Evolutionary conservation across 371 early-diverging fungal species (phyloP), one percentile per base, ranked within the genome.

Genomic region (Mortierella sp.): DNA sequence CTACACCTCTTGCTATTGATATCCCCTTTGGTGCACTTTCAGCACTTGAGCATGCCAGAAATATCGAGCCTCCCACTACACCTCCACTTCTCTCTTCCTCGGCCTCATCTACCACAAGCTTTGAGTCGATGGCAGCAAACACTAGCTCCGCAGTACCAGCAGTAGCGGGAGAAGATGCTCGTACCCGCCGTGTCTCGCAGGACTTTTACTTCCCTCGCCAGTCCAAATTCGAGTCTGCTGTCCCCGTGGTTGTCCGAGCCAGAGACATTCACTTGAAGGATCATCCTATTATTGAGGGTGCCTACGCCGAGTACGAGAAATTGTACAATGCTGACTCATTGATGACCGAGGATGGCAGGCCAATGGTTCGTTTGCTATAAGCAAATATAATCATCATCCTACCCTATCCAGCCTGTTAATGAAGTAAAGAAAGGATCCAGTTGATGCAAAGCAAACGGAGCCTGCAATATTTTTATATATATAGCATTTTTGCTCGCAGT

Each of bases 1-100:
- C 64, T 40, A 40, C 61, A 6, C 35, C 67, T 23, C 35, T 76
- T 35, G 26, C 64, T 51, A 71, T 76, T 28, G 37, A 76, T 19
- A 76, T 76, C 67, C 76, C 72, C n/a, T 35, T 51, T 15, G 8
- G 42, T 4, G 70, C 67, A 35, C 59, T 32, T 13, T 7, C 62
- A 9, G 68, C 68, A 3, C 59, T 70, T 56, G 59, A 43, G 37
- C n/a, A 43, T 6, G 55, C 75, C 61, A 66, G 51, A 13, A 62
- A 54, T 28, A 54, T 57, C 53, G 73, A 71, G 58, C 75, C 84
- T 29, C 85, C 86, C 43, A 73, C 75, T 34, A 82, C 83, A 17
- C 86, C 86, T 40, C 85, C 86, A 8, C 67, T 81, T 63, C 76
- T 86, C 49, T 84, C 85, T 7, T 75, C 85, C 34, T 84, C 86